Conservation (phyloP, 75 land plant genomes). For the Pinus tabuliformis region DNA sequence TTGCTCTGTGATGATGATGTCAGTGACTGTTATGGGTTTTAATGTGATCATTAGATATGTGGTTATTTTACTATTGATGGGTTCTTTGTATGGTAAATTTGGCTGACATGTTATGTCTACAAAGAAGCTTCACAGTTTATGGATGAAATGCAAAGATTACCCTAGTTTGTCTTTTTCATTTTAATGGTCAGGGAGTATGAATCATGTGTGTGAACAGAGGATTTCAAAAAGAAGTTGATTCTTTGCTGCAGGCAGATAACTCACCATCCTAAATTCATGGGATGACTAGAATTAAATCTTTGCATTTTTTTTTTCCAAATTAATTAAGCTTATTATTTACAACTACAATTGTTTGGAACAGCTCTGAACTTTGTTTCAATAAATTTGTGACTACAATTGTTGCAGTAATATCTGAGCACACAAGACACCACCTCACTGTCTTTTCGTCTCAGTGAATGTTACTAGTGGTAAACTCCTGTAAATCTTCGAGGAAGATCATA, state of each 20-base stretch:
- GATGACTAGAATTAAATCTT: too few species aligned
- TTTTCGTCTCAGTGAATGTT: constrained; percentile 6
- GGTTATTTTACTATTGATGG: neutral
- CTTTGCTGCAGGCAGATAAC: too few species aligned
- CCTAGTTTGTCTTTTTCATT: neutral
- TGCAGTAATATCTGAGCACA: neutral
- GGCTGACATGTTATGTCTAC: neutral
- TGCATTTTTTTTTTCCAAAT: too few species aligned
- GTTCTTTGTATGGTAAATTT: neutral
- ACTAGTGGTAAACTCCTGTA: neutral
- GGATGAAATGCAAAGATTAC: neutral
- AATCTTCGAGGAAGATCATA: too few species aligned
- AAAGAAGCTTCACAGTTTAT: neutral
- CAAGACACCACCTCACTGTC: constrained; percentile 40
- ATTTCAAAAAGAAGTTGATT: too few species aligned
- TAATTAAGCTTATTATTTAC: too few species aligned
- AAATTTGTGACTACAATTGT: neutral
- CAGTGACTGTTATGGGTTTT: too few species aligned
- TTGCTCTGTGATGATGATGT: too few species aligned
- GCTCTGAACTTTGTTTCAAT: neutral
- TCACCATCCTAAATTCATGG: too few species aligned
- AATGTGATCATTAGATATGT: neutral
- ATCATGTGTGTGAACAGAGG: neutral
- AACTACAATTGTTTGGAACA: constrained; percentile 2
- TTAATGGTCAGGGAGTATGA: neutral